Evolutionary conservation across 345 rosid species (phyloP), one percentile per base, ranked within the genome.

Genomic region (Durio zibethinus): DNA sequence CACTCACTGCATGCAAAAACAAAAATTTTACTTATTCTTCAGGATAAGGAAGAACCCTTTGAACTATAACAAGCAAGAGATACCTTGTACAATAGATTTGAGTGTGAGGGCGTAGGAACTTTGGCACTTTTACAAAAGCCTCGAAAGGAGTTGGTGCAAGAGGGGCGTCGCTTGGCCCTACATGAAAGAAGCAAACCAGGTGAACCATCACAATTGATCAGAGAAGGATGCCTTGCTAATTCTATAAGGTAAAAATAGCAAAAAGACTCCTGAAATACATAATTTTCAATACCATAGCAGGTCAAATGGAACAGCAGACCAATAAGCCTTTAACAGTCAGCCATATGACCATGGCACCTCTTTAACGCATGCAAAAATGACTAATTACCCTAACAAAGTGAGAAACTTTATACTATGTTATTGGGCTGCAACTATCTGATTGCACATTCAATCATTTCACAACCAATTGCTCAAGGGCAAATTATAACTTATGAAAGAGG

Each of bases 41-140:
- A 50, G 42, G 23, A n/a, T 38, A 71, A 69, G 43, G 23, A 70
- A 70, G 42, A 31, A 71, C 61, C 50, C 21, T 76, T 76, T 76
- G 73, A 36, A 76, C 77, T 40, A 60, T n/a, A 31, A 71, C 56
- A 62, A 62, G 63, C 25, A 76, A 66, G 75, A 74, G 48, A 78
- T 88, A 95, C 99, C 98, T 96, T 65, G 94, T 93, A 84, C 99
- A 95, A 79, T 89, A 95, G 77, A 95, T 90, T 80, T 93, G 98
- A 69, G 97, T 92, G 82, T 91, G 97, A 25, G 97, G 99, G 20
- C 98, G 92, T 40, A 96, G 82, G 78, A 90, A 94, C 77, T 88
- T 93, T 47, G 99, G 97, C 85, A 96, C 99, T 90, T 93, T 93
- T 77, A 93, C 88, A 86, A 96, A 96, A 81, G 98, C 90, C 83